These are phyloP conservation scores for Rhodamnia argentea DNA, from an alignment of 345 rosid species.

Conservation along the genomic window DNA sequence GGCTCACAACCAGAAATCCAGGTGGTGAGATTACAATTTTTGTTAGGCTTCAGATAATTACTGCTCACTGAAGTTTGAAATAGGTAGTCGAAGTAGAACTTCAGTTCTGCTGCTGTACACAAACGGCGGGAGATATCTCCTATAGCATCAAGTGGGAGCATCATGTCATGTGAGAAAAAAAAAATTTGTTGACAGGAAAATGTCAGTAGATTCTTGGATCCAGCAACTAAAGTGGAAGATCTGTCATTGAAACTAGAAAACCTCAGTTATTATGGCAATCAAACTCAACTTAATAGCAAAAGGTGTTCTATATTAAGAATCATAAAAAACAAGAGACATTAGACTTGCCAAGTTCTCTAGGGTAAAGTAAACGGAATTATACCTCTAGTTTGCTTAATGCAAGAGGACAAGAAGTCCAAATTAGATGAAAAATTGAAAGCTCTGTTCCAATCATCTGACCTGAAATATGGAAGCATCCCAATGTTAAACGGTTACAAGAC, in stretches of 20 bases:
- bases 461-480: conserved; percentile 23
- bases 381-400: conserved; percentile 58
- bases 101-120: conserved; percentile 78
- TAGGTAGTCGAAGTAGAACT: conserved; percentile 53
- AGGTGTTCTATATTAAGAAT: neutral
- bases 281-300: neutral
- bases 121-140: conserved; percentile 41
- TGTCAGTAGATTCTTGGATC: neutral
- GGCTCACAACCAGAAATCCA: conserved; percentile 96
- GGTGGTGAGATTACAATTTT: conserved; percentile 69
- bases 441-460: conserved; percentile 77
- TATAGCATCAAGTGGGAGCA: conserved; percentile 16
- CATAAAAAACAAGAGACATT: neutral
- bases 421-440: conserved; percentile 78
- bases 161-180: neutral
- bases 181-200: neutral
- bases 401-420: conserved; percentile 56
- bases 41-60: conserved; percentile 46
- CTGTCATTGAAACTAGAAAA: neutral
- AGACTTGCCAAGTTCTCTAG: neutral
- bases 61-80: conserved; percentile 19
- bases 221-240: neutral
- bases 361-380: neutral
- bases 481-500: neutral
- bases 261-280: neutral